These are phyloP conservation scores for Penicillium bovifimosum DNA, from an alignment of 495 filamentous ascomycete genomes.

Conservation along the genomic window DNA sequence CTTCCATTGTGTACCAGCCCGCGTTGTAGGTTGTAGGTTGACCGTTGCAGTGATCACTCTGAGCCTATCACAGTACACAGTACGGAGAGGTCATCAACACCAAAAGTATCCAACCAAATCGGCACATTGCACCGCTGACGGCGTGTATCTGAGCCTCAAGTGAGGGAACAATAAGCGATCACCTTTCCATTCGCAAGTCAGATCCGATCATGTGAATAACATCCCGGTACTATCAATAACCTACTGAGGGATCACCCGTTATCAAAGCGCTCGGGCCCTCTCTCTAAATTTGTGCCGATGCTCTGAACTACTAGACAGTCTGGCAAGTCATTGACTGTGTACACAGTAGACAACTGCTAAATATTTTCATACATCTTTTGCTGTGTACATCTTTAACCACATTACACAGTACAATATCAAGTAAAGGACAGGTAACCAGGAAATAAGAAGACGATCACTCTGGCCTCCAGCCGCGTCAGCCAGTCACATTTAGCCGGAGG, in stretches of 20 bases:
- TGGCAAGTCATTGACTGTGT: too few species aligned
- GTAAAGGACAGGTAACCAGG: conserved; percentile 2
- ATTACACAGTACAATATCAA: not conserved
- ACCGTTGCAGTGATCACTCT: too few species aligned
- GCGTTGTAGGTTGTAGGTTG: too few species aligned
- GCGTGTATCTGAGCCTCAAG: not conserved
- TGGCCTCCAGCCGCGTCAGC: conserved; percentile 18
- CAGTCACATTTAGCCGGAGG: conserved; percentile 15
- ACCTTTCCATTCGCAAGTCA: not conserved
- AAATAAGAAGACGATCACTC: conserved; percentile 13
- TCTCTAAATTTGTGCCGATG: not conserved
- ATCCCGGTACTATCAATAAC: too few species aligned
- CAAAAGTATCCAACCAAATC: not conserved
- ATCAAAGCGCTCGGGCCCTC: conserved; percentile 5
- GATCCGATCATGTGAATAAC: conserved; percentile 1
- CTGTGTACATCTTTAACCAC: too few species aligned
- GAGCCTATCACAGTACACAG: too few species aligned
- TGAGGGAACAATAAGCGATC: not conserved
- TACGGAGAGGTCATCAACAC: too few species aligned
- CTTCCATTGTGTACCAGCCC: too few species aligned
- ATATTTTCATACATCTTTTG: too few species aligned
- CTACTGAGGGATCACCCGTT: not conserved
- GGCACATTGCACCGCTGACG: not conserved
- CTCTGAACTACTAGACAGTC: too few species aligned
- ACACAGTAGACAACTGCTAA: too few species aligned